Percentiles rank a stretch among this genome's conserved stretches.
These are phyloP conservation scores for Hippophae tibetana DNA, from an alignment of 306 rosid species.

Conservation along the genomic window DNA sequence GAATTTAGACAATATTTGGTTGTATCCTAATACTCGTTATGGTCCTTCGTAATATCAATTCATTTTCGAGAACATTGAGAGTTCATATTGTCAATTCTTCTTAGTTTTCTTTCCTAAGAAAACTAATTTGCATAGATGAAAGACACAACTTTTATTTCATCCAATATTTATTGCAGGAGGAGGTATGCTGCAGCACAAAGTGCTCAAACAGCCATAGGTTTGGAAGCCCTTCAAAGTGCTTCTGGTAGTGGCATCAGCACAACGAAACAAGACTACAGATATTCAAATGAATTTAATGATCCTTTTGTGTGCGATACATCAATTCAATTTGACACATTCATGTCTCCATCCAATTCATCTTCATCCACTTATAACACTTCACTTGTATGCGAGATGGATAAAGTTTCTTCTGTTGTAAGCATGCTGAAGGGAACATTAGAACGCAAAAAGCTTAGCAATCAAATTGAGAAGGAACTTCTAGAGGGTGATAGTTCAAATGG, in stretches of 20 bases:
- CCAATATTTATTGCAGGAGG: conserved; percentile 36
- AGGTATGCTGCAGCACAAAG: conserved; percentile 71
- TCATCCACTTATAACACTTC: conserved; percentile 56
- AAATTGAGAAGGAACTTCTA: conserved; percentile 40
- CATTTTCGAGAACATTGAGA: conserved; percentile 6
- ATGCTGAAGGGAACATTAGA: conserved; percentile 89
- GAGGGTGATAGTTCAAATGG: conserved; percentile 40
- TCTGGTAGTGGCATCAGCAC: conserved; percentile 34
- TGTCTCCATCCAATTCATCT: conserved; percentile 70
- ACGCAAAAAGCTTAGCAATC: conserved; percentile 51
- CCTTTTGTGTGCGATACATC: conserved; percentile 41
- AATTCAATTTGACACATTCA: conserved; percentile 52
- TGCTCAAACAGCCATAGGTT: conserved; percentile 39
- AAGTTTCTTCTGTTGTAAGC: conserved; percentile 77
- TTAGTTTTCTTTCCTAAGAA: not conserved
- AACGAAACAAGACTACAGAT: conserved; percentile 37
- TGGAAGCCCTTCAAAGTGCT: conserved; percentile 39
- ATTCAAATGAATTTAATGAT: conserved; percentile 41
- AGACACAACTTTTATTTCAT: not conserved
- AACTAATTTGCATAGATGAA: not conserved
- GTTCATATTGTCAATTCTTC: conserved; percentile 2
- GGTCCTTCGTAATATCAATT: not conserved
- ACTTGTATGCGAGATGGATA: conserved; percentile 54
- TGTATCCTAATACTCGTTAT: conserved; percentile 3
- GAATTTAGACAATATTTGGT: conserved; percentile 3